Conservation (phyloP, 2,329 filamentous ascomycete genomes). For the Phoma herbarum region DNA sequence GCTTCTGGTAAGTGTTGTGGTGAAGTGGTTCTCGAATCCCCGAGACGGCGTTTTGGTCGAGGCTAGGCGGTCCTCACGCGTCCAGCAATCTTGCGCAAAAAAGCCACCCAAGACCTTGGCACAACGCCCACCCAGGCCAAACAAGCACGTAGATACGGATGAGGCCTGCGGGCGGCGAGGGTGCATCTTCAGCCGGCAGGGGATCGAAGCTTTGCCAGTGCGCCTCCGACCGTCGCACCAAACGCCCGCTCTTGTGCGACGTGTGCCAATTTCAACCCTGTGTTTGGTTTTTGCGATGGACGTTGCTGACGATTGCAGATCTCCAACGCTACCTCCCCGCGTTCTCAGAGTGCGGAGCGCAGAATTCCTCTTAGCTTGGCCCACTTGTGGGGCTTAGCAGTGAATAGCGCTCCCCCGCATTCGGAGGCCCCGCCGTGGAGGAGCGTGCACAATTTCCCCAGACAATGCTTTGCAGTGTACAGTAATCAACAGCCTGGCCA, state of each 20-base stretch:
- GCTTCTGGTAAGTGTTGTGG: constrained; percentile 40
- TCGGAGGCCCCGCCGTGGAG: constrained; percentile 12
- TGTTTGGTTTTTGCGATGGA: neutral
- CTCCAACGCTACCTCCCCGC: constrained; percentile 17
- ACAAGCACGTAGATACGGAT: constrained; percentile 29
- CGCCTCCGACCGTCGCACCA: constrained; percentile 16
- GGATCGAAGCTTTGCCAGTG: constrained; percentile 41
- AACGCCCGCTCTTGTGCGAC: constrained; percentile 13
- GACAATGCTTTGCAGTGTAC: constrained; percentile 4
- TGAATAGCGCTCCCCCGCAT: constrained; percentile 16
- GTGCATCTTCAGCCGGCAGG: constrained; percentile 25
- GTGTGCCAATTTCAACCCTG: constrained; percentile 11
- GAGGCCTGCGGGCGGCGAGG: constrained; percentile 29
- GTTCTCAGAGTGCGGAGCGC: constrained; percentile 16
- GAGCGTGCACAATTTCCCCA: constrained; percentile 20
- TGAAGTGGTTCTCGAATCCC: constrained; percentile 43
- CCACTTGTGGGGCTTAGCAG: constrained; percentile 9
- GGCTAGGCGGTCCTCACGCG: constrained; percentile 36
- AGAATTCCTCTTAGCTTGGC: constrained; percentile 19
- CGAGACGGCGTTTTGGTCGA: constrained; percentile 35
- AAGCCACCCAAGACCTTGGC: constrained; percentile 52
- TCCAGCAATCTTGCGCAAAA: constrained; percentile 38
- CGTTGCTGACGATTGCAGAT: constrained; percentile 15
- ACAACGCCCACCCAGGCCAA: constrained; percentile 23
- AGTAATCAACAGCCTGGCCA: constrained; percentile 15